These are phyloP conservation scores for Ogataea pignaliae DNA, from an alignment of 805 yeast genomes.

Conservation along the genomic window DNA sequence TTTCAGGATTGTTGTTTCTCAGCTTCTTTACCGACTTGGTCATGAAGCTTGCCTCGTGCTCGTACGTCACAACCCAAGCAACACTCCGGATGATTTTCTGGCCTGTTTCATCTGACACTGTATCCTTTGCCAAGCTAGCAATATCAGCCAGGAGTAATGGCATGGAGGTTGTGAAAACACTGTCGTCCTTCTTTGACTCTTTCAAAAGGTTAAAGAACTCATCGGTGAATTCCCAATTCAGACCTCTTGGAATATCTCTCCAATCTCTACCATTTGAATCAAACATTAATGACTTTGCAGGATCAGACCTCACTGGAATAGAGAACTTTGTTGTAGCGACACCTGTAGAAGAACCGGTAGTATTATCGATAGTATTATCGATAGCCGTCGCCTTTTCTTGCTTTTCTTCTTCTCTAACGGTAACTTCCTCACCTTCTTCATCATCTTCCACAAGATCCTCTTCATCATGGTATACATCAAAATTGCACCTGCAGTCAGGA, in stretches of 20 bases:
- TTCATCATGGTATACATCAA: slow-evolving; percentile 4
- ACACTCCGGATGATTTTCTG: slow-evolving; percentile 43
- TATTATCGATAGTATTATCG: slow-evolving; percentile 6
- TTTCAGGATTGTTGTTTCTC: slow-evolving; percentile 21
- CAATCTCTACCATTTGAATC: slow-evolving; percentile 64
- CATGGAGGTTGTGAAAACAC: slow-evolving; percentile 25
- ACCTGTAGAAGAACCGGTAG: slow-evolving; percentile 1
- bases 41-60: slow-evolving; percentile 21
- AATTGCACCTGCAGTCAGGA: slow-evolving; percentile 36
- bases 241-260: slow-evolving; percentile 66
- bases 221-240: slow-evolving; percentile 37
- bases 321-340: too few relatives aligned
- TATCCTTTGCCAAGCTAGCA: slow-evolving; percentile 22
- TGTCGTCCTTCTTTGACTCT: slow-evolving; percentile 17
- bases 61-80: slow-evolving; percentile 45
- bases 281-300: slow-evolving; percentile 37
- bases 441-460: slow-evolving; percentile 13
- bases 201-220: slow-evolving; percentile 21
- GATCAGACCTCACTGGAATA: slow-evolving; percentile 31
- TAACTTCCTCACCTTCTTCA: slow-evolving; percentile 15
- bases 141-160: slow-evolving; percentile 21
- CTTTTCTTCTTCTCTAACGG: slow-evolving; percentile 14
- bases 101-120: slow-evolving; percentile 27
- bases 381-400: slow-evolving; percentile 8
- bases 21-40: slow-evolving; percentile 14